Base-by-base conservation (phyloP, 495 filamentous ascomycete genomes). In the Podospora pseudoanserina region DNA sequence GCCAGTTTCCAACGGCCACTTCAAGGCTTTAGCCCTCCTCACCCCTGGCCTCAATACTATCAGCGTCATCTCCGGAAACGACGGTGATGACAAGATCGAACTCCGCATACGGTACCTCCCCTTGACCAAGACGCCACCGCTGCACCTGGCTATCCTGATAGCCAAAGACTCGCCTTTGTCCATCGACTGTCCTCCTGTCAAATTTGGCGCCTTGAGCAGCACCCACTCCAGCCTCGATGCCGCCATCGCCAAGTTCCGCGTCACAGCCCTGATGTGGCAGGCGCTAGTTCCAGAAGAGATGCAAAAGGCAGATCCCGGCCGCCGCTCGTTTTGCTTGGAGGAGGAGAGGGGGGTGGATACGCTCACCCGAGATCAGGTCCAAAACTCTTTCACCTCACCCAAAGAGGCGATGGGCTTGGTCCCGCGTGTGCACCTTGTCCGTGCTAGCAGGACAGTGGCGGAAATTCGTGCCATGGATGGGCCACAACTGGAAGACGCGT, bases 11-110 rank as follows among this genome's bases (percentile, higher is more conserved):
- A 86, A 88, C 60, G 91, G 89, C 5, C 84, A 91, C 74, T 93
- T 93, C 82, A 94, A 93, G 78, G 86, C 85, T 54, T 83, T 94
- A 34, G 82, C 92, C 15, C 84, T 92, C 74, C 84, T 93, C 19
- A 81, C 87, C 32, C 90, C 90, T 1, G 90, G 91, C 9, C 86
- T 87, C 20, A 94, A 94, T 76, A 85, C 85, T 44, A 71, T 93
- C 58, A 39, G 64, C 6, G 4, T 73, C 53, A 66, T 19, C 7
- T 60, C 60, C 44, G 49, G 63, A 3, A 16, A 63, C 13, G 34
- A 67, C 54, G 23, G 3, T 7, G 3, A 60, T 16, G 34, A 39
- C 4, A 32, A 32, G 6, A 59, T 39, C 9, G 65, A 61, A 60
- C 63, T 70, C 56, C 20, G 4, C 16, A 20, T 67, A 49, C 72